Base-by-base conservation (phyloP, 2,329 filamentous ascomycete genomes). In the Cadophora gregata region DNA sequence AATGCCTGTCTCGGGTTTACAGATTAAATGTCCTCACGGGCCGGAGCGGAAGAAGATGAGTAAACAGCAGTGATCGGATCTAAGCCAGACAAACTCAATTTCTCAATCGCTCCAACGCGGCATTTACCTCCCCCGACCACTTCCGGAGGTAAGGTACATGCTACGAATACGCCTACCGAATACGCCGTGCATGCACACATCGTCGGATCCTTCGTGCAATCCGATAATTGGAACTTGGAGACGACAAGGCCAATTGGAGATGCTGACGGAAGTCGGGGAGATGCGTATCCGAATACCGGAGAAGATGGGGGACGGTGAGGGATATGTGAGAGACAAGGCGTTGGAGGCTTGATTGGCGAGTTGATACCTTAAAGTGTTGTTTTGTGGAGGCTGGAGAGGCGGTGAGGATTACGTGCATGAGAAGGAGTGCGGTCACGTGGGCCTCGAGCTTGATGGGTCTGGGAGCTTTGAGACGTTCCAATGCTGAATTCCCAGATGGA, bases 121-220 rank as follows among this genome's bases (percentile, higher is more conserved):
- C 48, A 51, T 51, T 51, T 29, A n/a, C n/a, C 48, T 29, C 12
- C 9, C 25, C 48, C 25, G 4, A 4, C 19, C 42, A 45, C 7
- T 14, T 16, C 36, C 12, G 21, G 19, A 19, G 29, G 21, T 27
- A 36, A 29, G 29, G 31, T 9, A 45, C 4, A 16, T n/a, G 10
- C 29, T 14, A 8, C 29, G 51, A 56, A 58, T 58, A 58, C 53
- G 53, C 53, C 31, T 38, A 58, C 53, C 29, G 53, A 58, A 58
- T 58, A 58, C 53, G 53, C 3, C 12, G 25, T 58, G 53, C 33
- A 42, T 21, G 31, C 53, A 16, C 5, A 24, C 16, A 1, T 14
- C 31, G 3, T 31, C 27, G 25, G 12, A 33, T 31, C 19, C 19
- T 33, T 36, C 29, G 16, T 12, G 27, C 27, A 36, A 36, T 8